Evolutionary conservation across 2,329 filamentous ascomycete species (phyloP).

Genomic region (Exophiala sideris): DNA sequence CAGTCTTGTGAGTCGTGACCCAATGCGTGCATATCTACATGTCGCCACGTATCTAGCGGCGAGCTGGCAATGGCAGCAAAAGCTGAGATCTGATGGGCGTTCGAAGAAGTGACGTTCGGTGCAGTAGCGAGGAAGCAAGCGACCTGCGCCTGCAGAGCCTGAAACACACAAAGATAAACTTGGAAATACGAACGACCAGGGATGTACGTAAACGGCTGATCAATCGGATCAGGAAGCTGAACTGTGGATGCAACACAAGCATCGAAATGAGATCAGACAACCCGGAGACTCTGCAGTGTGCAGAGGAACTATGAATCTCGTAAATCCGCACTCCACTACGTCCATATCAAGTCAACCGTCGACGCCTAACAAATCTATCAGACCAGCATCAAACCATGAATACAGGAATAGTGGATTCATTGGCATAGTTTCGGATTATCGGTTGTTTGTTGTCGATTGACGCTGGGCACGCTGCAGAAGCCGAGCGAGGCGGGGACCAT

Average conservation of each 20-base stretch:
- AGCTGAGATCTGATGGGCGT: neutral
- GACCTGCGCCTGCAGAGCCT: neutral
- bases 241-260: neutral
- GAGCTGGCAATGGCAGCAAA: conserved; percentile 14
- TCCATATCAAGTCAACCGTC: neutral
- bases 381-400: no score
- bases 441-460: conserved; percentile 15
- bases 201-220: conserved; percentile 24
- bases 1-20: neutral
- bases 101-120: neutral
- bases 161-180: conserved; percentile 19
- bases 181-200: conserved; percentile 12
- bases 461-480: neutral
- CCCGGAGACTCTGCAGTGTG: neutral
- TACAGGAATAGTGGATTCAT: no score
- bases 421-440: neutral
- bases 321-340: neutral
- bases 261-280: conserved; percentile 6
- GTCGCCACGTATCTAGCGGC: conserved; percentile 2
- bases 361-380: no score
- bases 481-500: conserved; percentile 10
- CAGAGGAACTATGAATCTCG: neutral
- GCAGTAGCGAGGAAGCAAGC: conserved; percentile 16
- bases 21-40: conserved; percentile 6
- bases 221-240: conserved; percentile 16